Evolutionary conservation across 495 filamentous ascomycete genomes (phyloP), one percentile per base, ranked within the genome.

Genomic region (Penicillium simplicissimum): DNA sequence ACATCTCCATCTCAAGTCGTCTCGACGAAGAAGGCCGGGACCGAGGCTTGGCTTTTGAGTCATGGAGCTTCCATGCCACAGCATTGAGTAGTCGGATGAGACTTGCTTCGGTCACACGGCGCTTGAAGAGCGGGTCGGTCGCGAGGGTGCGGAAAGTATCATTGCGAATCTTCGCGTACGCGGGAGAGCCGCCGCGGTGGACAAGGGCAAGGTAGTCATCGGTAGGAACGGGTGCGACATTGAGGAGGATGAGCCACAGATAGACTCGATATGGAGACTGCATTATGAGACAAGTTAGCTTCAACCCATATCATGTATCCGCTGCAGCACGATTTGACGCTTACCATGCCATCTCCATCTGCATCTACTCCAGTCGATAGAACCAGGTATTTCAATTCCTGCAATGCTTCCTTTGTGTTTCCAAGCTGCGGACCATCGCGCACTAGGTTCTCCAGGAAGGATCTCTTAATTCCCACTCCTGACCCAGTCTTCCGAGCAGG

Each of bases 131-230:
- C 21, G 93, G 93, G 68, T 99, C 94, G 33, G 93, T 97, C 9
- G 93, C 92, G 9, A 99, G 77, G 0, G 95, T 99, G 64, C 95
- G 92, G 70, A 97, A 98, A 31, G 95, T 96, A 72, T 99, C 95
- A 66, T 99, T 96, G 67, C 92, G 90, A 69, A 99, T 99, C 75
- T 99, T 99, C 47, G 90, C 85, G 73, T 99, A 96, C 14, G 92
- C 93, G 3, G 93, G 93, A 1, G 93, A 97, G 11, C 94, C 88
- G 52, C 93, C 93, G 57, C 94, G 93, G 67, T 95, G 92, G 60
- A 98, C 89, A 21, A 99, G 87, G 57, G 86, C 82, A 59, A 98
- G 89, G 70, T 99, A 98, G 53, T 87, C 81, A 68, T 96, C 89
- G 59, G 96, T 96, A 23, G 85, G 81, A 57, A 97, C 77, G 15